Percentiles rank a stretch among this genome's conserved stretches.
These are phyloP conservation scores for Lentinula boryana DNA, from an alignment of 768 basidiomycete species.

Conservation along the genomic window DNA sequence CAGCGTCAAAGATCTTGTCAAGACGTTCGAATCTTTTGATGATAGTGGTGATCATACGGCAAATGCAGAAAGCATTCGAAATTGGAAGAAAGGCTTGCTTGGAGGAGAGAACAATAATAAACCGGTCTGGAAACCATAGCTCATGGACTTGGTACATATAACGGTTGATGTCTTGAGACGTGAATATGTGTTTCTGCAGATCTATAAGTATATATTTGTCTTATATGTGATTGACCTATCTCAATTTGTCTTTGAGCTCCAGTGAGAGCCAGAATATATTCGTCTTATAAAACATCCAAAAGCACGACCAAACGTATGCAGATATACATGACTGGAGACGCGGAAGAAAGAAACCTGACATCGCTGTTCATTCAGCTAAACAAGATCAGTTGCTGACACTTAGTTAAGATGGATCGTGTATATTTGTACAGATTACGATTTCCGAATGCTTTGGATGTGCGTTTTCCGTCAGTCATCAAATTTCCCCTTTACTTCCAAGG, in stretches of 20 bases:
- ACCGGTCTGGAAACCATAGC: constrained; percentile 5
- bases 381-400: no score
- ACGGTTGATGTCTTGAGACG: no score
- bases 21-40: constrained; percentile 43
- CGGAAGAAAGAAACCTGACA: no score
- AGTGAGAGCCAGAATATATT: no score
- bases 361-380: no score
- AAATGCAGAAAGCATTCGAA: neutral
- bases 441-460: neutral
- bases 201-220: neutral
- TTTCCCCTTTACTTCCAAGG: neutral
- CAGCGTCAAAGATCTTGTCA: constrained; percentile 71
- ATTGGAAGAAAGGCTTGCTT: neutral
- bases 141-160: neutral
- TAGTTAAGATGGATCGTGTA: no score
- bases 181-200: neutral
- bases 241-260: no score
- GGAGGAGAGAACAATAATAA: neutral
- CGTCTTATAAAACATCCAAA: no score
- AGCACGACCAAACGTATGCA: no score
- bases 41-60: neutral
- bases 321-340: no score
- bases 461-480: neutral
- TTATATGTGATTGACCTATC: no score
- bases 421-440: no score